phyloP scores from a whole-genome alignment of 257 asterid genomes.

The Thymus quinquecostatus region DNA sequence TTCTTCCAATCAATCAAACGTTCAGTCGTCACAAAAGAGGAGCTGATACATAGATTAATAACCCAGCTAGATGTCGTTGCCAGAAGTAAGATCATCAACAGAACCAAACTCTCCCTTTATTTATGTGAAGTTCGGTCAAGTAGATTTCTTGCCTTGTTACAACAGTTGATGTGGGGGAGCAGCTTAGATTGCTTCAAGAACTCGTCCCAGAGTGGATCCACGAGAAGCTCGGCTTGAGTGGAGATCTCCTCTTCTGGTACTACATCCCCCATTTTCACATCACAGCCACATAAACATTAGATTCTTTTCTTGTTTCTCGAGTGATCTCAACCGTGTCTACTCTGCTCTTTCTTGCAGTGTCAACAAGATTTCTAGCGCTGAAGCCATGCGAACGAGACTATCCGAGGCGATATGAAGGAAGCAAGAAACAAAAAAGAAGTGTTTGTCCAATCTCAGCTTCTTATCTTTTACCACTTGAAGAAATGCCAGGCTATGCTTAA shows the following conservation, averaged over 20 bases:
- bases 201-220: constrained; percentile 86
- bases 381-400: constrained; percentile 54
- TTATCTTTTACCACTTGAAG: constrained; percentile 17
- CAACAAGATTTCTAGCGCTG: constrained; percentile 57
- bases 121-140: not conserved
- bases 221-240: constrained; percentile 58
- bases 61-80: constrained; percentile 53
- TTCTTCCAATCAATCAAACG: constrained; percentile 68
- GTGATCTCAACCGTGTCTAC: not conserved
- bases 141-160: constrained; percentile 14
- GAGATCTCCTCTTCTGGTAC: constrained; percentile 72
- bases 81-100: constrained; percentile 51
- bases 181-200: constrained; percentile 70
- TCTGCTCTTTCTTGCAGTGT: constrained; percentile 51
- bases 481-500: not conserved
- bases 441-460: not conserved
- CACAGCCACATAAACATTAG: not conserved
- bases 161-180: constrained; percentile 80
- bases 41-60: constrained; percentile 58
- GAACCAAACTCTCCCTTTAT: not conserved
- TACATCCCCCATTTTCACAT: not conserved
- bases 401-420: constrained; percentile 45
- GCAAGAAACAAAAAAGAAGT: not conserved
- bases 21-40: constrained; percentile 70
- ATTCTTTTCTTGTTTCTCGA: no score